Percentiles rank a stretch among this genome's conserved stretches.
phyloP scores from a whole-genome alignment of 2,329 filamentous ascomycete species.

The Teratosphaeria pseudoeucalypti region DNA sequence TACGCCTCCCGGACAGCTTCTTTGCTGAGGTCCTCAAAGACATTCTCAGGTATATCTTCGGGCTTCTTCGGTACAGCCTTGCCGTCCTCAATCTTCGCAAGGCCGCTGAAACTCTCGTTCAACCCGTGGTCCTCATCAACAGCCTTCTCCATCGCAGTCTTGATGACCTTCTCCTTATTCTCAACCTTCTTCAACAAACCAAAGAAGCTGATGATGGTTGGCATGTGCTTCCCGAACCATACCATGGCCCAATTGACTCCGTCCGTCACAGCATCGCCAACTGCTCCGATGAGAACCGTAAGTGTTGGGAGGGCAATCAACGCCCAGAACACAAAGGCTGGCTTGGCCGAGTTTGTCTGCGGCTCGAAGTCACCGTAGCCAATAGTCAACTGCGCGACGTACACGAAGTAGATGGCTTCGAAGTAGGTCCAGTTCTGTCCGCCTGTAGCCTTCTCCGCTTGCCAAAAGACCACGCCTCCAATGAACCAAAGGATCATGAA shows the following conservation, averaged over 20 bases:
- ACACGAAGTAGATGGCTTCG: conserved; percentile 71
- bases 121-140: background rate
- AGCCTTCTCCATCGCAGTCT: background rate
- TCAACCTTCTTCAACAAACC: conserved; percentile 26
- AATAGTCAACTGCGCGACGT: conserved; percentile 69
- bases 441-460: conserved; percentile 39
- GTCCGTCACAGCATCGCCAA: conserved; percentile 58
- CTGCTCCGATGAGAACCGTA: conserved; percentile 73
- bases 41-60: background rate
- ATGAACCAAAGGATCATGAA: conserved; percentile 70
- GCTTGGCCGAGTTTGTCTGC: conserved; percentile 60
- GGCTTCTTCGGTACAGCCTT: conserved; percentile 16
- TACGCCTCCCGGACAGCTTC: conserved; percentile 3
- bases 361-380: conserved; percentile 75
- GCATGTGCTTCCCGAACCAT: conserved; percentile 11
- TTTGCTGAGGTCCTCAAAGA: background rate
- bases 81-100: conserved; percentile 4
- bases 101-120: conserved; percentile 2
- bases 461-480: conserved; percentile 65
- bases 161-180: background rate
- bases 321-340: conserved; percentile 89
- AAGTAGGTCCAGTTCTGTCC: conserved; percentile 58
- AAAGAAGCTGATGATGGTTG: conserved; percentile 2
- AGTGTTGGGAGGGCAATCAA: conserved; percentile 74
- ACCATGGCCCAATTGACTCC: conserved; percentile 24